Conservation (phyloP, 2,329 filamentous ascomycete species). For the Fusarium albosuccineum region DNA sequence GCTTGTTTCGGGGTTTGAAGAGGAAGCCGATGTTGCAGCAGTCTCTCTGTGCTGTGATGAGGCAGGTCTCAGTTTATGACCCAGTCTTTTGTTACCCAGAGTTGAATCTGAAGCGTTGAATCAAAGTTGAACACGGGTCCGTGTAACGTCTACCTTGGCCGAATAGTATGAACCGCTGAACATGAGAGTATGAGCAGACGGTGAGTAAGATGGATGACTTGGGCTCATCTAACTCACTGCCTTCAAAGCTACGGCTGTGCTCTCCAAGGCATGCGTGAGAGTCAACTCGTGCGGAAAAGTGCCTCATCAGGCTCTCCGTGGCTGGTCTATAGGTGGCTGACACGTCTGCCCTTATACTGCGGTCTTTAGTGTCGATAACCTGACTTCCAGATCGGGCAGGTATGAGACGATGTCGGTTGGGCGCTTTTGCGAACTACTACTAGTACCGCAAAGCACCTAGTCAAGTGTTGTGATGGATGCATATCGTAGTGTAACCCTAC, state of each 20-base stretch:
- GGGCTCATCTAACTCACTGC: too few relatives aligned
- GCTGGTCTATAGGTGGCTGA: background rate
- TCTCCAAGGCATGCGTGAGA: too few relatives aligned
- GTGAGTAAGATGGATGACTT: too few relatives aligned
- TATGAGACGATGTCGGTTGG: constrained; percentile 12
- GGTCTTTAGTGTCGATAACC: background rate
- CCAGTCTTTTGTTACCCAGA: background rate
- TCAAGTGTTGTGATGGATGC: constrained; percentile 11
- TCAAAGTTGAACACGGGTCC: too few relatives aligned
- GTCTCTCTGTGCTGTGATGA: too few relatives aligned
- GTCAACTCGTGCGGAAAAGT: background rate
- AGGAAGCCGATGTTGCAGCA: too few relatives aligned
- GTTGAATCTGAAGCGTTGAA: background rate
- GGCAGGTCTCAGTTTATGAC: background rate
- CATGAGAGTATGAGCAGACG: too few relatives aligned
- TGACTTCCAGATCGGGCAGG: constrained; percentile 31
- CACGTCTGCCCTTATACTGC: constrained; percentile 7
- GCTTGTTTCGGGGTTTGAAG: constrained; percentile 18
- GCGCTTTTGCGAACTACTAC: background rate
- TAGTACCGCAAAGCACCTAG: background rate
- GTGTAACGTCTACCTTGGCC: too few relatives aligned
- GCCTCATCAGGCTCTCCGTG: background rate
- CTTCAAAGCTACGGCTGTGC: too few relatives aligned
- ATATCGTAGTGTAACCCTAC: constrained; percentile 8
- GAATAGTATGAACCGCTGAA: too few relatives aligned